Conservation (phyloP, 225 moss, liverwort and hornwort species). For the Anthoceros angustus region DNA sequence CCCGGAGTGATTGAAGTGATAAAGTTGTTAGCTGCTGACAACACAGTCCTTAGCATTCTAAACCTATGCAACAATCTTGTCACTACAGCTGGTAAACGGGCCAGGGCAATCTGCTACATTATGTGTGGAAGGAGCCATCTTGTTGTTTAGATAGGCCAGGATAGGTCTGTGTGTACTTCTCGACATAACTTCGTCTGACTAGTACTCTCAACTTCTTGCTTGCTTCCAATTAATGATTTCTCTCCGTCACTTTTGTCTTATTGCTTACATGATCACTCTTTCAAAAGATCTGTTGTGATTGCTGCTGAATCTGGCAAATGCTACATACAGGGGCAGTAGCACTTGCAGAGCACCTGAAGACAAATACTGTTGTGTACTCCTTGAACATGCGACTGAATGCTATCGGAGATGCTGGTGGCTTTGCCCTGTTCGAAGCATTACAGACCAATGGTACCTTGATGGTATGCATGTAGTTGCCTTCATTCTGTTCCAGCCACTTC, state of each 20-base stretch:
- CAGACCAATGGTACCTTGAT: constrained; percentile 40
- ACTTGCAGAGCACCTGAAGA: constrained; percentile 21
- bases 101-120: not conserved
- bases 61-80: constrained; percentile 48
- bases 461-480: constrained; percentile 5
- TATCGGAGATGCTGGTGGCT: constrained; percentile 35
- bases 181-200: not conserved
- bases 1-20: constrained; percentile 45
- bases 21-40: constrained; percentile 36
- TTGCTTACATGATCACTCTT: not conserved
- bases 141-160: no score
- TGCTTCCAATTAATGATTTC: not conserved
- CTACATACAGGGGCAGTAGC: constrained; percentile 19
- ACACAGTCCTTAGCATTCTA: constrained; percentile 46
- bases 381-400: constrained; percentile 35
- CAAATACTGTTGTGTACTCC: constrained; percentile 27
- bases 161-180: no score
- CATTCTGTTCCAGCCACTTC: not conserved
- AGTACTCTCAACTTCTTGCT: not conserved
- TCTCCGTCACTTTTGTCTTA: not conserved
- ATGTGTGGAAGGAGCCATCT: no score
- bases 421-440: constrained; percentile 42
- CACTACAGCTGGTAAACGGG: constrained; percentile 13
- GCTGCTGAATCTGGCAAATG: no score
- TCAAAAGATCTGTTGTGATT: no score